Evolutionary conservation across 1,284 basidiomycete genomes (phyloP).

Genomic region (Pisolithus thermaeus): DNA sequence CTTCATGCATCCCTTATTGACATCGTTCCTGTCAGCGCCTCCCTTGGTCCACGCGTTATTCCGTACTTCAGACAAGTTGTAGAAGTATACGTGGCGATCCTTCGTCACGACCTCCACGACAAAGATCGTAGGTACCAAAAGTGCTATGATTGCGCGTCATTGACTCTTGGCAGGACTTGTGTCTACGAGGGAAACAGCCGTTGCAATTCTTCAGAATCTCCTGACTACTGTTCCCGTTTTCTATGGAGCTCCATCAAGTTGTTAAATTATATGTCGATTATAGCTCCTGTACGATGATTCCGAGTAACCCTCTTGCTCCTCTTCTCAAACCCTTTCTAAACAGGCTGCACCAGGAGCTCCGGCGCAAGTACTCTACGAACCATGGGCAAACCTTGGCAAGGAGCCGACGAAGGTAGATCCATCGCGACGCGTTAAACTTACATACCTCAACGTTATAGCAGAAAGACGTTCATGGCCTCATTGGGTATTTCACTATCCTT

Average conservation of each 20-base stretch:
- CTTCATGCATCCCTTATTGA: constrained; percentile 2
- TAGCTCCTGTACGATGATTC: constrained; percentile 21
- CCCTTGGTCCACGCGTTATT: constrained; percentile 82
- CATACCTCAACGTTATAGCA: constrained; percentile 2
- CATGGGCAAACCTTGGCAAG: constrained; percentile 44
- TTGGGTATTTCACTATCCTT: constrained; percentile 65
- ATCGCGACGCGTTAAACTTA: background rate
- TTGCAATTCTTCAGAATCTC: constrained; percentile 50
- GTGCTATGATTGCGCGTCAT: background rate
- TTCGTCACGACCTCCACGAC: constrained; percentile 39
- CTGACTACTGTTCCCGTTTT: constrained; percentile 64
- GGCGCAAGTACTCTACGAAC: constrained; percentile 54
- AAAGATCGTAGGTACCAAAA: constrained; percentile 17
- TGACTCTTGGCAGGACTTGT: constrained; percentile 12
- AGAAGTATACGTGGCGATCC: constrained; percentile 46
- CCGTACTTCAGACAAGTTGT: constrained; percentile 77
- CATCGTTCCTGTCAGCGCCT: constrained; percentile 43
- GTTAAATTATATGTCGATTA: constrained; percentile 51
- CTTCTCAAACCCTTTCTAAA: constrained; percentile 58
- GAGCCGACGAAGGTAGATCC: constrained; percentile 33
- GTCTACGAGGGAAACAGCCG: constrained; percentile 32
- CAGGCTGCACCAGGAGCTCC: constrained; percentile 63
- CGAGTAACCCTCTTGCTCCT: constrained; percentile 28
- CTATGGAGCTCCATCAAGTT: constrained; percentile 63
- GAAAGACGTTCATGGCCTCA: constrained; percentile 28